Conservation (phyloP, 1,139 yeast genomes). For the Tardiomyces digboiensis region DNA sequence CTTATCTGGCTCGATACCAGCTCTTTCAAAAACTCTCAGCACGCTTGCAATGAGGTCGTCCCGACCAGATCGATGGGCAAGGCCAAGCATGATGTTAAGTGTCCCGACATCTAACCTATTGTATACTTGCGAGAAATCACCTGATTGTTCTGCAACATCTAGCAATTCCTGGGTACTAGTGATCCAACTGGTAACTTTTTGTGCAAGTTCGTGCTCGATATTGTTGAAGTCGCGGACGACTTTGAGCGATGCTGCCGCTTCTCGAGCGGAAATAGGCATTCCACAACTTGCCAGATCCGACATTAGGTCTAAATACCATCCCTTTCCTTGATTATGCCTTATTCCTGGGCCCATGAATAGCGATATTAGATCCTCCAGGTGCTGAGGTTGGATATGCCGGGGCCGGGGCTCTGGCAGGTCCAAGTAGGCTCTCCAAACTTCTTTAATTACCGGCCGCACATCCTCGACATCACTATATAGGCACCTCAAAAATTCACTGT, state of each 20-base stretch:
- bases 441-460: not conserved
- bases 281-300: not conserved
- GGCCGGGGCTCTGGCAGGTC: constrained; percentile 8
- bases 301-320: not conserved
- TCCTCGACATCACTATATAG: constrained; percentile 3
- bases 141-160: not conserved
- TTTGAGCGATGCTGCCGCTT: not conserved
- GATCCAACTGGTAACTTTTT: not conserved
- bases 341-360: not conserved
- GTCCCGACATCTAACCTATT: not conserved
- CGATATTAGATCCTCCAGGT: constrained; percentile 10
- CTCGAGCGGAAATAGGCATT: not conserved
- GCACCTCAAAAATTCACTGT: constrained; percentile 5
- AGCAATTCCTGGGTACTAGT: not conserved
- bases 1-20: not conserved
- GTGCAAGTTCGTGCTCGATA: not conserved
- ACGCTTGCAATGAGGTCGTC: not conserved
- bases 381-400: constrained; percentile 6
- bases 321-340: not conserved
- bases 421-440: not conserved
- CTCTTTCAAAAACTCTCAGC: not conserved
- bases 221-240: not conserved
- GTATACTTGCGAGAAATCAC: not conserved
- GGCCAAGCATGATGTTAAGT: not conserved
- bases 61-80: not conserved